Percentiles rank a stretch among this genome's conserved stretches.
Conservation (phyloP, 352 stramenopile genomes). For the Phytophthora colocasiae region DNA sequence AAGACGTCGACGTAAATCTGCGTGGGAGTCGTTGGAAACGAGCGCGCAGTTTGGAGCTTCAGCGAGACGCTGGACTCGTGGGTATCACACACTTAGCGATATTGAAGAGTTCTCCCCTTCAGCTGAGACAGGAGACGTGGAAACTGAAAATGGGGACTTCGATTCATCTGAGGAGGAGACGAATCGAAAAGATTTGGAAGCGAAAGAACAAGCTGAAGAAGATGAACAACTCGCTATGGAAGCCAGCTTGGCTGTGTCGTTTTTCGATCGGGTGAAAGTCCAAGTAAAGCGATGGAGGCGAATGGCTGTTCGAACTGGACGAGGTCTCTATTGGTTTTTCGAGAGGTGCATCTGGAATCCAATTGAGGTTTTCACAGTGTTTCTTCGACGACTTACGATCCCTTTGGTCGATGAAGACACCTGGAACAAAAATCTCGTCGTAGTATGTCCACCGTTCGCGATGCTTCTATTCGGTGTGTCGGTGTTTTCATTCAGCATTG, state of each 20-base stretch:
- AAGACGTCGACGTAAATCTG: conserved; percentile 48
- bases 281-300: conserved; percentile 35
- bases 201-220: conserved; percentile 24
- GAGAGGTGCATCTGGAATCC: conserved; percentile 70
- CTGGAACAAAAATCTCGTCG: conserved; percentile 78
- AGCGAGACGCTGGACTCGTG: conserved; percentile 71
- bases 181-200: conserved; percentile 21
- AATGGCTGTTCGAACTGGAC: conserved; percentile 14
- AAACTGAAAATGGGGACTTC: conserved; percentile 14
- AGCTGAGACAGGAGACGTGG: conserved; percentile 17
- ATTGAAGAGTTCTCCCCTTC: conserved; percentile 59
- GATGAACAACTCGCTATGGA: conserved; percentile 29
- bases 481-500: conserved; percentile 57
- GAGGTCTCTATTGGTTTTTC: conserved; percentile 43
- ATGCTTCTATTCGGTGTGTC: conserved; percentile 65
- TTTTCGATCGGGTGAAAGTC: conserved; percentile 22
- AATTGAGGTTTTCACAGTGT: conserved; percentile 73
- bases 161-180: conserved; percentile 32
- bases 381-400: conserved; percentile 75
- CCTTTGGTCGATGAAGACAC: conserved; percentile 82
- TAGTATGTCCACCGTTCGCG: conserved; percentile 70
- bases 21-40: conserved; percentile 67
- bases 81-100: conserved; percentile 65
- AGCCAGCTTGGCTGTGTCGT: conserved; percentile 20
- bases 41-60: conserved; percentile 66